Base-by-base conservation (phyloP, 352 stramenopile genomes). In the Blastocystis sp. region DNA sequence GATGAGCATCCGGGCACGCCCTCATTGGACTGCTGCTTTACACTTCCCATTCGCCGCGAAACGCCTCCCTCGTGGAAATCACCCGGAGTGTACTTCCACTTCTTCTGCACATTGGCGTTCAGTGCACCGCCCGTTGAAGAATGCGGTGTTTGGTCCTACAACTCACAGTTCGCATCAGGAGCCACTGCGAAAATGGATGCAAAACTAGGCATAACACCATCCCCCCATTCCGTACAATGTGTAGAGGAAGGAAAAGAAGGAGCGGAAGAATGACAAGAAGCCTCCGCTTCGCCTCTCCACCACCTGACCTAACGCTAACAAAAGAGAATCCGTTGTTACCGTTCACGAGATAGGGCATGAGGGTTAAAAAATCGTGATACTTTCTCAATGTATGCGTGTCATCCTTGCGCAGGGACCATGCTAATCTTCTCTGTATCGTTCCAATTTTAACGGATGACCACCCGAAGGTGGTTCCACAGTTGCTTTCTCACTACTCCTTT, bases 381-480 rank as follows among this genome's bases (percentile, higher is more conserved):
- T 93, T 93, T 95, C 92, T 95, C 93, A 92, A 93, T 94, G 93
- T 94, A 92, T 94, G 92, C 93, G 93, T 95, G 93, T 95, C 93
- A 95, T 95, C 91, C 93, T 94, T 95, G 93, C 93, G 92, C 93
- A 94, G 93, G 91, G 93, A 93, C 93, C 93, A 95, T 95, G 93
- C 93, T 95, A 95, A 95, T 95, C 93, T 95, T 95, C 93, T 95
- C 93, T 95, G 93, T 95, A 95, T 95, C 89, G 89, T 92, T 93
- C 79, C 90, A 89, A 91, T 89, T 91, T 91, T 91, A 90, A 87
- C 89, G 63, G 89, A 89, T 91, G 89, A 64, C 89, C 77, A 64
- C 65, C 65, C 70, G 70, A 80, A 63, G 52, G 59, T 63, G 70
- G 48, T 80, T 66, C 70, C 48, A 48, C 28, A 34, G 0, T 34